phyloP scores from a whole-genome alignment of 768 basidiomycete species.

The Pleurotus cornucopiae region DNA sequence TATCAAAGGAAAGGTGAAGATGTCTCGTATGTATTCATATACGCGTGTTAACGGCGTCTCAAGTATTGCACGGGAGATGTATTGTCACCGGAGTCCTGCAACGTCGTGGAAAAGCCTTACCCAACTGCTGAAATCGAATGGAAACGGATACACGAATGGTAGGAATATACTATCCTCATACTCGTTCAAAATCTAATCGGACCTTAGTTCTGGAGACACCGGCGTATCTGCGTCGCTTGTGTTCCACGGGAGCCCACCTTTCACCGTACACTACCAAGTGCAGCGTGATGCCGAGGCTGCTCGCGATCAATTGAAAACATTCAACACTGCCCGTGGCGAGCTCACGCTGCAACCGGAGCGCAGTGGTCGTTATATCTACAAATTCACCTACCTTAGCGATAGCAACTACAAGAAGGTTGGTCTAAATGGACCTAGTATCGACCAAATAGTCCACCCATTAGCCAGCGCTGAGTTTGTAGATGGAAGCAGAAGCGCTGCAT shows the following conservation, averaged over 20 bases:
- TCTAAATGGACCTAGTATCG: conserved; percentile 72
- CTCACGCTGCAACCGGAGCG: conserved; percentile 82
- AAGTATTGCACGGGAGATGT: conserved; percentile 83
- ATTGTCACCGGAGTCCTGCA: conserved; percentile 76
- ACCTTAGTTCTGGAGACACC: conserved; percentile 76
- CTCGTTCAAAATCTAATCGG: conserved; percentile 5
- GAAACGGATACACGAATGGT: conserved; percentile 92
- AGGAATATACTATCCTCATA: conserved; percentile 11
- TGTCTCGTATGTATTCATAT: conserved; percentile 5
- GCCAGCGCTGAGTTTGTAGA: conserved; percentile 72
- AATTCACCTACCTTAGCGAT: conserved; percentile 77
- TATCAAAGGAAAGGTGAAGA: conserved; percentile 62
- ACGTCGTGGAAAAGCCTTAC: conserved; percentile 67
- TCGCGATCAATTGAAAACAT: conserved; percentile 54
- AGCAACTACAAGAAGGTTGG: conserved; percentile 76
- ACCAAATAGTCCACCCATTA: conserved; percentile 86
- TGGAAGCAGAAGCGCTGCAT: conserved; percentile 23
- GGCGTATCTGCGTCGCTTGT: conserved; percentile 86
- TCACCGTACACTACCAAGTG: conserved; percentile 74
- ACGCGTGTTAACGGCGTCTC: conserved; percentile 5
- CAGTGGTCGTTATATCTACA: conserved; percentile 87
- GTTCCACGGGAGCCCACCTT: conserved; percentile 86
- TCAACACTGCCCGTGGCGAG: conserved; percentile 71
- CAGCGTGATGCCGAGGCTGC: conserved; percentile 67
- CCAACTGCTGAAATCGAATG: conserved; percentile 86